Evolutionary conservation across 257 asterid species (phyloP).

Genomic region (Nicotiana otophora): DNA sequence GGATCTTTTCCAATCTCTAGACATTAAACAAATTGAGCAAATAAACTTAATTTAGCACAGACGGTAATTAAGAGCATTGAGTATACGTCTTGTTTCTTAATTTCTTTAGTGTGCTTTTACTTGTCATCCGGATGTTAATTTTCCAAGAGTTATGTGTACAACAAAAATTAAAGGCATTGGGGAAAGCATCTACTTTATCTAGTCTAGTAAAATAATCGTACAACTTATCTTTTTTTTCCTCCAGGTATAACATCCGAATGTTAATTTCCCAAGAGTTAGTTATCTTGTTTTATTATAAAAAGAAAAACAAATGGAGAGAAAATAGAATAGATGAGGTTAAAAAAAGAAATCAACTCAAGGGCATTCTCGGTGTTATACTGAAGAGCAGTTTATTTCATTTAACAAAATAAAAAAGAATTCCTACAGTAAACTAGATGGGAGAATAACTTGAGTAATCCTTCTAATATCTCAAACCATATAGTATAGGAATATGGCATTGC

Average conservation of each 20-base stretch:
- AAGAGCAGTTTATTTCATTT: neutral
- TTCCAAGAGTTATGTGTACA: neutral
- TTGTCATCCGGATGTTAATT: too few relatives aligned
- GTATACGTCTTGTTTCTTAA: too few relatives aligned
- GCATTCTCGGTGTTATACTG: neutral
- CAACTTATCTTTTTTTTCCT: neutral
- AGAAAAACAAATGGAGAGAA: neutral
- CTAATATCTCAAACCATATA: neutral
- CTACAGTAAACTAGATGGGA: neutral
- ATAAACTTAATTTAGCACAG: neutral
- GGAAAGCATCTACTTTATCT: neutral
- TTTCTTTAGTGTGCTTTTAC: too few relatives aligned
- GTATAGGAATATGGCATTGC: neutral
- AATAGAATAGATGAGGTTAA: neutral
- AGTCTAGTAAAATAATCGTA: neutral
- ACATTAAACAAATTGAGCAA: neutral
- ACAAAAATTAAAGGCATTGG: neutral
- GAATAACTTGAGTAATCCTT: neutral
- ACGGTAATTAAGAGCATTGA: too few relatives aligned
- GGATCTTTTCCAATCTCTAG: conserved; percentile 69
- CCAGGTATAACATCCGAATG: too few relatives aligned
- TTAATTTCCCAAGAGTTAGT: neutral
- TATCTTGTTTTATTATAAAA: neutral
- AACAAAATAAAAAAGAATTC: neutral
- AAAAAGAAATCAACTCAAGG: neutral